These are phyloP conservation scores for Mariannaea elegans DNA, from an alignment of 2,329 filamentous ascomycete genomes.

Conservation along the genomic window DNA sequence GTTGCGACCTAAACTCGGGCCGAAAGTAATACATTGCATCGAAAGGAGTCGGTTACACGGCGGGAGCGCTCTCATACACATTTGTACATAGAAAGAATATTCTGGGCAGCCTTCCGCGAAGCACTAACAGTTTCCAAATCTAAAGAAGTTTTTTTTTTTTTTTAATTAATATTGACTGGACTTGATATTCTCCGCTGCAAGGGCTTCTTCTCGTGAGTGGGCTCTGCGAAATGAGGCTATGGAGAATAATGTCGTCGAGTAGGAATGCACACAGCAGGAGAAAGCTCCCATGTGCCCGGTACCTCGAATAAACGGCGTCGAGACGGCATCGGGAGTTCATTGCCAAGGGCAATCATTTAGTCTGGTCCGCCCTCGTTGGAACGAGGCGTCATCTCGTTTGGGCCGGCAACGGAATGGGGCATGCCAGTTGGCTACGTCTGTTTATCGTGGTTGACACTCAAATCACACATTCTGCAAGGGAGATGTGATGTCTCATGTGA, in stretches of 20 bases:
- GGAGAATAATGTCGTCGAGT: no score
- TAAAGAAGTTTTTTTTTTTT: background rate
- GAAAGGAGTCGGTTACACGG: slow-evolving; percentile 40
- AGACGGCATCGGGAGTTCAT: no score
- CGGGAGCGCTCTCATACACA: slow-evolving; percentile 38
- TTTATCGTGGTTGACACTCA: no score
- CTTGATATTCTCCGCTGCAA: no score
- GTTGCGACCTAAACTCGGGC: slow-evolving; percentile 26
- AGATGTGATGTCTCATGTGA: background rate
- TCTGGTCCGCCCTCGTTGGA: slow-evolving; percentile 2
- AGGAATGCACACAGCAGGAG: no score
- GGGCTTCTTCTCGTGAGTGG: background rate
- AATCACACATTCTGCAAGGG: no score
- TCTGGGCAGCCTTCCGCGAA: slow-evolving; percentile 31
- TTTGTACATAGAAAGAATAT: slow-evolving; percentile 38
- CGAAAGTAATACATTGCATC: slow-evolving; percentile 42
- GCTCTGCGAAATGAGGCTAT: background rate
- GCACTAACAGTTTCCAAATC: background rate
- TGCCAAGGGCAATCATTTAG: background rate
- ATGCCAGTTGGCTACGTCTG: no score
- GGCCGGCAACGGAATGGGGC: slow-evolving; percentile 3
- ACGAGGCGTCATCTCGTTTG: slow-evolving; percentile 5
- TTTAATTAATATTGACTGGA: no score
- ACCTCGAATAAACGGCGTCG: no score
- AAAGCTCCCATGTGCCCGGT: no score